Base-by-base conservation (phyloP, 208 protist genomes). In the Polymyxa betae region DNA sequence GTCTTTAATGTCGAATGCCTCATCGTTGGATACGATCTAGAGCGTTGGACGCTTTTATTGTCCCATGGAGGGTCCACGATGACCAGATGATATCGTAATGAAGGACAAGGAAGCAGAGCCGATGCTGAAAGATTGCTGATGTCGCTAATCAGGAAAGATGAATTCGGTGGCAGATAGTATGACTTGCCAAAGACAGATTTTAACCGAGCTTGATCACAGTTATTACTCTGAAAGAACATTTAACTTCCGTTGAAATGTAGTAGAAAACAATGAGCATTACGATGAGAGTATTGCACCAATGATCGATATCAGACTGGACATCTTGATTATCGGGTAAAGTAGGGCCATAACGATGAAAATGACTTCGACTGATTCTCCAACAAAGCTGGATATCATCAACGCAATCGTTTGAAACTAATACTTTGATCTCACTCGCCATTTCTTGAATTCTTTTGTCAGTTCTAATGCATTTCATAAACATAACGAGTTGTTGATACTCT, bases 41-140 rank as follows among this genome's bases (percentile, higher is more conserved):
- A 82, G 5, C 72, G 5, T 12, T 82, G 72, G 35, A 82, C 72
- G 40, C 72, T 82, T n/a, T 82, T 82, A 43, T 82, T 82, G n/a
- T 82, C 72, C 72, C 72, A 82, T 20, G 72, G 72, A 5, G 72
- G 72, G 72, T 82, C 72, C 16, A 43, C n/a, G 5, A 35, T 20
- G 16, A 82, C 5, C 16, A 82, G n/a, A 20, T 82, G 35, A 35
- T 38, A 82, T 5, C 72, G 16, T 20, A n/a, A 82, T 16, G 5
- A 12, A 5, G 72, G 72, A 5, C 72, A n/a, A 24, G 24, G 24
- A 5, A 5, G 49, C 24, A 29, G 5, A 29, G 24, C 5, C 5
- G 24, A 60, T 5, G 49, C 12, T 60, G 24, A 60, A 60, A 60
- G 24, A 60, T 60, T 24, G 12, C 12, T 29, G 12, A 60, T 29